A percentile compares a stretch with the other conserved stretches of the same genome.
phyloP scores from a whole-genome alignment of 305 asterid genomes.

The Rubia peregrina region DNA sequence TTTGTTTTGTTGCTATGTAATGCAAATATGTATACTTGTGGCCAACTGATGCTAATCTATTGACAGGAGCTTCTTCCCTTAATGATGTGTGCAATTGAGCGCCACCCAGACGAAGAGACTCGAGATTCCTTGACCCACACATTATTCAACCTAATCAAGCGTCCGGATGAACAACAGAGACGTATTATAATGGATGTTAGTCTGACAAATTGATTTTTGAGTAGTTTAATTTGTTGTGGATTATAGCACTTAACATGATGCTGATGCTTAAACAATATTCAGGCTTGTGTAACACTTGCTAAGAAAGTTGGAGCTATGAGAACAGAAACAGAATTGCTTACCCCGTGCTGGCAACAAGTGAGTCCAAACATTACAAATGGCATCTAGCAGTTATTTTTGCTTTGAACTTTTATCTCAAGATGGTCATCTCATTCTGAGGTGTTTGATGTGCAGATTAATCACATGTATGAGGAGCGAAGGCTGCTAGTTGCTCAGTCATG shows the following conservation, averaged over 20 bases:
- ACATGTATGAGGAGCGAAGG: conserved; percentile 98
- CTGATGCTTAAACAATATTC: conserved; percentile 25
- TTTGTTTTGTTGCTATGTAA: not conserved
- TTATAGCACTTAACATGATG: not conserved
- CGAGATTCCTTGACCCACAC: conserved; percentile 99
- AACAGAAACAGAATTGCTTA: conserved; percentile 96
- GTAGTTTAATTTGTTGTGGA: conserved; percentile 3
- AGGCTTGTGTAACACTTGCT: conserved; percentile 98
- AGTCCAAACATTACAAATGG: conserved; percentile 22
- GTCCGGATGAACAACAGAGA: conserved; percentile 99
- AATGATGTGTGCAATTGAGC: conserved; percentile 98
- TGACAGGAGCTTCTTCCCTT: conserved; percentile 94
- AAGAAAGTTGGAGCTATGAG: conserved; percentile 92
- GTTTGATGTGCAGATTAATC: conserved; percentile 68
- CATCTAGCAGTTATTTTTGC: not conserved
- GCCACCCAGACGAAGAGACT: conserved; percentile 79
- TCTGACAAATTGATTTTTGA: conserved; percentile 19
- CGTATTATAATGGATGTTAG: conserved; percentile 96
- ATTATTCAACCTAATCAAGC: conserved; percentile 93
- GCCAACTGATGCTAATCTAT: conserved; percentile 13
- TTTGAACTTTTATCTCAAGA: conserved; percentile 1
- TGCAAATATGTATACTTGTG: not conserved
- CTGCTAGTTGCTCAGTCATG: conserved; percentile 99
- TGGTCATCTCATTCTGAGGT: conserved; percentile 19
- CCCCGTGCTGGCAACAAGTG: conserved; percentile 99